Evolutionary conservation across 306 rosid species (phyloP), one percentile per base, ranked within the genome.

Genomic region (Albizia julibrissin): DNA sequence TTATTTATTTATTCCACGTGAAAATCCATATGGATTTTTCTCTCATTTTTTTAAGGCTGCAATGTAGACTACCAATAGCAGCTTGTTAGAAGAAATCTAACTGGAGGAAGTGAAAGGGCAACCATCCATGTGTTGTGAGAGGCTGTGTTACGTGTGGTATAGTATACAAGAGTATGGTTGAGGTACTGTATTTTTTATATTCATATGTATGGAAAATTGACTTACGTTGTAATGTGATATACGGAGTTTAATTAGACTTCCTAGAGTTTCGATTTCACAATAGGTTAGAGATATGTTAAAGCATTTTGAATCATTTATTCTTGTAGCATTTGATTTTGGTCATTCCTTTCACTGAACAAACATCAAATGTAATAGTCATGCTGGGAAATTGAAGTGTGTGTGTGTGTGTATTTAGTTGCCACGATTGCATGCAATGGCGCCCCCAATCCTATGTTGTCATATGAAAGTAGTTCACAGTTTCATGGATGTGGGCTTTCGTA

Each of bases 141-240:
- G 86, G 86, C 56, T 79, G 80, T 82, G 80, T 75, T 75, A 79
- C 39, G 82, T 71, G 75, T 79, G 34, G 37, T 52, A 26, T 81
- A 69, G 80, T 79, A 52, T 75, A 59, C 64, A 22, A 72, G 54
- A 81, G 77, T 76, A 42, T 72, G 78, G 77, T 50, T 56, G 85
- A 89, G 93, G 92, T 86, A 84, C 79, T 81, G 58, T 64, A 29
- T 29, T 64, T 61, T 27, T 31, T 29, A 64, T 27, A 29, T 64
- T 62, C 69, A 64, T 64, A 15, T 37, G 40, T 15, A 15, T 81
- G 83, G 61, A 56, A 56, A 75, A 79, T 79, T 43, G 26, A 80
- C 76, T 59, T 88, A 26, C 56, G 66, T 65, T 90, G 92, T 91
- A 86, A 79, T 88, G 78, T 73, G 80, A 72, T 67, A 84, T 89